These are phyloP conservation scores for Bathelium albidoporum DNA, from an alignment of 495 filamentous ascomycete species.

Conservation along the genomic window DNA sequence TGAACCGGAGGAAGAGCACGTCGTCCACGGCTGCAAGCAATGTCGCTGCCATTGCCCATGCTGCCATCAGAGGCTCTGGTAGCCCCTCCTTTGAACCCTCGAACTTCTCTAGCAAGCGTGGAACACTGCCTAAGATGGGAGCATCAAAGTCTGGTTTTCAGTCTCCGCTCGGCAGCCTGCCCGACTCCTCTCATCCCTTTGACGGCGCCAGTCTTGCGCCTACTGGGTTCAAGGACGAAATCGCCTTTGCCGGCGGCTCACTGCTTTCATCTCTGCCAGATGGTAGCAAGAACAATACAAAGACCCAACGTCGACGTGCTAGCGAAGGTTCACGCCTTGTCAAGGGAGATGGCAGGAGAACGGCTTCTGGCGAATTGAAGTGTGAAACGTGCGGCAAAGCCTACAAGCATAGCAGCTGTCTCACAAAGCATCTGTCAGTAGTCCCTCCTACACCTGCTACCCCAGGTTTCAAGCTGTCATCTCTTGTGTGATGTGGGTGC, in stretches of 20 bases:
- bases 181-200: constrained; percentile 24
- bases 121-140: constrained; percentile 20
- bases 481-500: background rate
- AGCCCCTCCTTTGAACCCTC: constrained; percentile 31
- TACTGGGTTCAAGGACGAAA: constrained; percentile 19
- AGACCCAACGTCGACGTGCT: constrained; percentile 64
- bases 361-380: constrained; percentile 70
- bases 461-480: constrained; percentile 2
- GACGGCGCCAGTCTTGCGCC: constrained; percentile 17
- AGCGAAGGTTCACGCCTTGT: constrained; percentile 74
- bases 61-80: constrained; percentile 41
- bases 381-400: constrained; percentile 99
- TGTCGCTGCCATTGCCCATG: constrained; percentile 64
- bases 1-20: constrained; percentile 89
- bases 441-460: constrained; percentile 30
- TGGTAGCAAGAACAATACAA: constrained; percentile 35
- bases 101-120: constrained; percentile 11
- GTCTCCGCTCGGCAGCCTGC: constrained; percentile 30
- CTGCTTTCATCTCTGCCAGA: constrained; percentile 27
- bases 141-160: constrained; percentile 21
- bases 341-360: constrained; percentile 66
- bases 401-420: constrained; percentile 99
- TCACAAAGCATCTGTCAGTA: constrained; percentile 99
- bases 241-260: constrained; percentile 40
- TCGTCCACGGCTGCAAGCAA: constrained; percentile 65